phyloP scores from a whole-genome alignment of 1,139 yeast species.

The Williopsis jadinii region DNA sequence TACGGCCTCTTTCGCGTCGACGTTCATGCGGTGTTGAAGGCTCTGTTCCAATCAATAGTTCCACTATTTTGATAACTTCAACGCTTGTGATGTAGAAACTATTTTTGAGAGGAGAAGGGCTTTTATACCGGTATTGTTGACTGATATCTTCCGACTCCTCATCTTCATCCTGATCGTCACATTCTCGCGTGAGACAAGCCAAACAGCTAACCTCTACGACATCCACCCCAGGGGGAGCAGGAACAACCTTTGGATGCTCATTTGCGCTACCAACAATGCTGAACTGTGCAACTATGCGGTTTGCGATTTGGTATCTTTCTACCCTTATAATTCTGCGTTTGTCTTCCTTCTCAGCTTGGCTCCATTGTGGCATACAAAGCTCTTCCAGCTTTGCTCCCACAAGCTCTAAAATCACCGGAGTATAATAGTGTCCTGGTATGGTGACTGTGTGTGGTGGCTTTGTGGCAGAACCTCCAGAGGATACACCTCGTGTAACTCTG shows the following conservation, averaged over 20 bases:
- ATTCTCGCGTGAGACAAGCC: slow-evolving; percentile 34
- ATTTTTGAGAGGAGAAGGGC: neutral
- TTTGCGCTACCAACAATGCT: slow-evolving; percentile 46
- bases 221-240: slow-evolving; percentile 31
- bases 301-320: slow-evolving; percentile 45
- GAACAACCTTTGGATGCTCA: slow-evolving; percentile 35
- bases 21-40: slow-evolving; percentile 38
- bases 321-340: slow-evolving; percentile 51
- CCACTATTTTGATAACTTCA: slow-evolving; percentile 59
- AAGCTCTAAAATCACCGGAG: slow-evolving; percentile 41
- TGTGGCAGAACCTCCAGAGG: slow-evolving; percentile 52
- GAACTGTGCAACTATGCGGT: slow-evolving; percentile 41
- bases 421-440: slow-evolving; percentile 29
- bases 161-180: slow-evolving; percentile 32
- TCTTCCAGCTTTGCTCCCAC: slow-evolving; percentile 39
- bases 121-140: neutral
- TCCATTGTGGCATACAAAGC: slow-evolving; percentile 47
- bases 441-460: slow-evolving; percentile 41
- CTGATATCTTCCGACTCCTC: slow-evolving; percentile 11
- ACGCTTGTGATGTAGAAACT: slow-evolving; percentile 53
- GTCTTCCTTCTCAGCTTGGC: slow-evolving; percentile 37
- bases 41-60: slow-evolving; percentile 47
- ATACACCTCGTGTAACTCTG: slow-evolving; percentile 47
- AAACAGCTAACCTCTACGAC: slow-evolving; percentile 56
- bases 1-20: slow-evolving; percentile 54